These are phyloP conservation scores for Fusarium palustre DNA, from an alignment of 2,329 filamentous ascomycete genomes.

Conservation along the genomic window DNA sequence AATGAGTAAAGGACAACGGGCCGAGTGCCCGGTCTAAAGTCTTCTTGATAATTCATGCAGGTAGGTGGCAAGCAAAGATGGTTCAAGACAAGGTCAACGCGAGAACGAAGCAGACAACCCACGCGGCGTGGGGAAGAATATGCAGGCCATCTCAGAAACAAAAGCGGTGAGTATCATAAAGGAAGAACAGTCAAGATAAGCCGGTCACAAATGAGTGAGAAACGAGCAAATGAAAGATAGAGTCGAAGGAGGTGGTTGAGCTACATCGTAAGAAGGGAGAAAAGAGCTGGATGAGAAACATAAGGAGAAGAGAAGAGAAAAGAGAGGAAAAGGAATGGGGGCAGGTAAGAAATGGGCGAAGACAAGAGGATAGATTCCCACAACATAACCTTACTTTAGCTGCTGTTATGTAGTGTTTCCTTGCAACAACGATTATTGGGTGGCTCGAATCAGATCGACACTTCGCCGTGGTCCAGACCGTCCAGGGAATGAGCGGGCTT, in stretches of 20 bases:
- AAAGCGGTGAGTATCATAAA: constrained; percentile 22
- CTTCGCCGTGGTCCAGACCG: constrained; percentile 44
- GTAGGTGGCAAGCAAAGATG: constrained; percentile 57
- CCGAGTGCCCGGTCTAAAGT: constrained; percentile 64
- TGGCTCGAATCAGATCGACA: constrained; percentile 38
- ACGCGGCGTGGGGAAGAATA: constrained; percentile 22
- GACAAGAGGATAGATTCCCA: constrained; percentile 5
- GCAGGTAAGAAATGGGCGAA: not conserved
- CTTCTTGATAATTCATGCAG: constrained; percentile 57
- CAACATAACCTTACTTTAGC: constrained; percentile 19
- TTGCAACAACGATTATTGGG: constrained; percentile 31
- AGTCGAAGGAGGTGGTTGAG: not conserved
- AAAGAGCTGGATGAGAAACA: not conserved
- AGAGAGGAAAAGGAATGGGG: not conserved
- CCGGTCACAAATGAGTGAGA: not conserved
- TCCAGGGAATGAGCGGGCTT: constrained; percentile 32
- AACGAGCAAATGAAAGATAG: not conserved
- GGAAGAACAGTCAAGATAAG: not conserved
- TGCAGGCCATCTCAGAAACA: constrained; percentile 10
- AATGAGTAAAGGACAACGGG: constrained; percentile 63
- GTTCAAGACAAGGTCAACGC: constrained; percentile 58
- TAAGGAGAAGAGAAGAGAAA: not conserved
- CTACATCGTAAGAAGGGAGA: constrained; percentile 3
- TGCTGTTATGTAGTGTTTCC: constrained; percentile 30
- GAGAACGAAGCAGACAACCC: constrained; percentile 46